Conservation (phyloP, 768 basidiomycete genomes). For the Sutorius australiensis region DNA sequence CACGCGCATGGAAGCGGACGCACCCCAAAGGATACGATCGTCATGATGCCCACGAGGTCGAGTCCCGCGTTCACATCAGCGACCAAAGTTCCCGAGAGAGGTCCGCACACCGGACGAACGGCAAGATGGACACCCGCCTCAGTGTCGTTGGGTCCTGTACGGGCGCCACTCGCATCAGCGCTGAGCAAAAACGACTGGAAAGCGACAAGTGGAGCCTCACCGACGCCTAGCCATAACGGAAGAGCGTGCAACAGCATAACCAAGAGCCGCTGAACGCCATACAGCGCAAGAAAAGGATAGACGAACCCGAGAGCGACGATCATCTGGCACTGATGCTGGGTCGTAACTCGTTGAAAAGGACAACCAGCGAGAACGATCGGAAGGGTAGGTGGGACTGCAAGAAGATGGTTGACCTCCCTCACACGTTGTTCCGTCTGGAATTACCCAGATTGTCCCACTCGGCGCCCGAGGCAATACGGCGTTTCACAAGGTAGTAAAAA, state of each 20-base stretch:
- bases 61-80: constrained; percentile 51
- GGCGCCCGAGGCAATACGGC: too few species aligned
- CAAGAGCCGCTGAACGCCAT: constrained; percentile 15
- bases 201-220: constrained; percentile 10
- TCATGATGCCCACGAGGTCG: constrained; percentile 34
- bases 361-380: too few species aligned
- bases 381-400: too few species aligned
- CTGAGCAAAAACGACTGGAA: background rate
- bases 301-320: constrained; percentile 23
- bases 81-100: constrained; percentile 33
- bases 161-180: constrained; percentile 7
- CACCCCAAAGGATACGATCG: constrained; percentile 53
- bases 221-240: background rate
- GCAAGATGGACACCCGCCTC: constrained; percentile 44
- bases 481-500: too few species aligned
- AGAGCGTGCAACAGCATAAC: constrained; percentile 3
- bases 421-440: too few species aligned
- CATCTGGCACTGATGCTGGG: constrained; percentile 10
- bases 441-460: too few species aligned
- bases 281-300: constrained; percentile 18
- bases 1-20: constrained; percentile 4
- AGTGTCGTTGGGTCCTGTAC: constrained; percentile 14
- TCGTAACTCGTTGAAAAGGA: too few species aligned
- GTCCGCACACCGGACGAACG: constrained; percentile 43
- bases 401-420: too few species aligned